Evolutionary conservation across 192 early-diverging fungal species (phyloP), one percentile per base, ranked within the genome.

Genomic region (Lobulomyces angularis): DNA sequence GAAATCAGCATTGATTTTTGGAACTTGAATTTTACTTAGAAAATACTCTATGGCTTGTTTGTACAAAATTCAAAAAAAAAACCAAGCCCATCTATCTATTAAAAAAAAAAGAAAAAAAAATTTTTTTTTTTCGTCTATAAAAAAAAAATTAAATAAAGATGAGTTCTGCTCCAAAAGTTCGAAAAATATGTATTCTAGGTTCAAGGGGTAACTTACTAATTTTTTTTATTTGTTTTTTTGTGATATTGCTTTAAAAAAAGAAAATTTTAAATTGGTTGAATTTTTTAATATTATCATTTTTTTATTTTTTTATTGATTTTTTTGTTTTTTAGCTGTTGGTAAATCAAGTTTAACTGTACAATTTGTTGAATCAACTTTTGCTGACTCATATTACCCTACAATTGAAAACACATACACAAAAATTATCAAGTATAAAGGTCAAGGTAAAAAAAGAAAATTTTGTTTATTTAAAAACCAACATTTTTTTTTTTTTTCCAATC

Each of bases 361-460:
- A 61, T 97, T 92, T 55, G 80, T 88, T 23, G 86, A 90, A 38
- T 80, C 84, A 47, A 83, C 88, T 37, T 95, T 88, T 62, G 80
- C 76, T 23, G 88, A 89, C 31, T 77, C 77, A 35, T 95, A 97
- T 53, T 88, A 90, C 48, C 94, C 94, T 14, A 97, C 94, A 14
- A 90, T 97, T 45, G 89, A 86, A 58, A 88, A 82, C 51, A 84
- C 83, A 18, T 82, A 88, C 57, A 86, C 69, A 14, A 93, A 92
- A 60, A 77, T 77, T 43, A 77, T 97, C 41, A 74, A 74, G 36
- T 77, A 83, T 43, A 65, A 66, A 53, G 78, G 80, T 11, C n/a
- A n/a, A n/a, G n/a, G n/a, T n/a, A n/a, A n/a, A n/a, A n/a, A n/a
- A n/a, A n/a, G n/a, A n/a, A n/a, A n/a, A n/a, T n/a, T n/a, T n/a